phyloP scores from a whole-genome alignment of 2,329 filamentous ascomycete genomes.

The Epicoccum sorghinum region DNA sequence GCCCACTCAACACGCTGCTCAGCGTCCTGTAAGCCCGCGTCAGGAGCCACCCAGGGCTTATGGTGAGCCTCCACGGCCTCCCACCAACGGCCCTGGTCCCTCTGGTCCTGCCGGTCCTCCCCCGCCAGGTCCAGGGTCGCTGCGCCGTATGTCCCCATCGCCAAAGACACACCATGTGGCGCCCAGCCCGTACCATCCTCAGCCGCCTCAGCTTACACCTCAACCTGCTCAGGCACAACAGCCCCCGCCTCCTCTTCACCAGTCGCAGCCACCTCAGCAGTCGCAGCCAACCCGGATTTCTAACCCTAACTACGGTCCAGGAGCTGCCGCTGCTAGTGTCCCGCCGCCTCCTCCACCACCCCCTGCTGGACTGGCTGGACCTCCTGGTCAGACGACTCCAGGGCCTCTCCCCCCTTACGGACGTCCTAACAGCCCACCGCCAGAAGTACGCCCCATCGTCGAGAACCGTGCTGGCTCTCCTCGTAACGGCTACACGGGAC shows the following conservation, averaged over 20 bases:
- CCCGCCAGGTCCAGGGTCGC: slow-evolving; percentile 46
- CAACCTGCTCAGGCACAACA: slow-evolving; percentile 58
- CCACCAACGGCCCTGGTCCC: slow-evolving; percentile 52
- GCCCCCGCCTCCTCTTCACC: slow-evolving; percentile 44
- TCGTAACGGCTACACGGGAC: slow-evolving; percentile 82
- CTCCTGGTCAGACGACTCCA: slow-evolving; percentile 57
- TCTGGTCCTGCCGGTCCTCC: slow-evolving; percentile 43
- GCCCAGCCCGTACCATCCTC: slow-evolving; percentile 57
- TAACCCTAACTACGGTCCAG: slow-evolving; percentile 56
- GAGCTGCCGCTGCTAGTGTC: slow-evolving; percentile 46
- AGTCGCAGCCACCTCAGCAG: slow-evolving; percentile 32
- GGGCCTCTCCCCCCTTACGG: slow-evolving; percentile 70
- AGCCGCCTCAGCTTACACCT: slow-evolving; percentile 55
- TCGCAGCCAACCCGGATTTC: slow-evolving; percentile 54
- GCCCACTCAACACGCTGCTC: slow-evolving; percentile 66
- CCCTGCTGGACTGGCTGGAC: slow-evolving; percentile 59
- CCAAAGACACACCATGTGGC: slow-evolving; percentile 63
- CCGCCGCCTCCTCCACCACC: slow-evolving; percentile 65
- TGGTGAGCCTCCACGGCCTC: slow-evolving; percentile 66
- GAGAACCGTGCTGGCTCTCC: slow-evolving; percentile 92
- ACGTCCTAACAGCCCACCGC: slow-evolving; percentile 76
- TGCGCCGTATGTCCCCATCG: slow-evolving; percentile 64
- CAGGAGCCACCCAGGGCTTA: slow-evolving; percentile 74
- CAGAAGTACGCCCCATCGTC: slow-evolving; percentile 80
- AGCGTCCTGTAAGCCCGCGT: slow-evolving; percentile 76